A percentile compares a stretch with the other conserved stretches of the same genome.
Evolutionary conservation across 768 basidiomycete genomes (phyloP).

Genomic region (Panaeolus papilionaceus): DNA sequence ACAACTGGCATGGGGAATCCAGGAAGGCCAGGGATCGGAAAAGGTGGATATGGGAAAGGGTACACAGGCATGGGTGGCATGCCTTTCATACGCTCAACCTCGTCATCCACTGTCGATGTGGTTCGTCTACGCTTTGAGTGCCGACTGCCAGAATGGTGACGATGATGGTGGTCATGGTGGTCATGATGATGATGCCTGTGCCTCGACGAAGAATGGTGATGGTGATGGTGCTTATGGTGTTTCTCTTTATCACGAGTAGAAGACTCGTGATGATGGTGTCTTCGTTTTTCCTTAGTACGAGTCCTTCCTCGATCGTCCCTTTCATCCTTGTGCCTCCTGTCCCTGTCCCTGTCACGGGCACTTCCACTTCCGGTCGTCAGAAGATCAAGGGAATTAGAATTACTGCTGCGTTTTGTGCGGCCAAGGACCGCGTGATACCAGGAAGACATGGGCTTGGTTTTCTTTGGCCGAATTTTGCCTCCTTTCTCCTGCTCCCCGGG

Average conservation of each 20-base stretch:
- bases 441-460: conserved; percentile 36
- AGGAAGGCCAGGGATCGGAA: conserved; percentile 36
- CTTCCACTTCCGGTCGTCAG: conserved; percentile 36
- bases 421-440: conserved; percentile 40
- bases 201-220: conserved; percentile 27
- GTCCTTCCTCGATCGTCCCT: conserved; percentile 27
- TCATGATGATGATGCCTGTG: conserved; percentile 15
- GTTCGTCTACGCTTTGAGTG: conserved; percentile 24
- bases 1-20: conserved; percentile 30
- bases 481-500: conserved; percentile 37
- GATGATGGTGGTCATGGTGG: conserved; percentile 18
- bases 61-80: conserved; percentile 37
- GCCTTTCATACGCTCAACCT: conserved; percentile 18
- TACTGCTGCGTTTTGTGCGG: conserved; percentile 31
- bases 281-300: conserved; percentile 20
- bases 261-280: conserved; percentile 19
- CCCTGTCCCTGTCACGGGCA: conserved; percentile 23
- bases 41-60: conserved; percentile 32
- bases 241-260: conserved; percentile 27
- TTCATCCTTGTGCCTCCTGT: conserved; percentile 31
- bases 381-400: conserved; percentile 34
- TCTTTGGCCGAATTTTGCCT: conserved; percentile 24
- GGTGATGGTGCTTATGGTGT: conserved; percentile 29
- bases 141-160: conserved; percentile 27
- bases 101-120: conserved; percentile 22